phyloP scores from a whole-genome alignment of 495 filamentous ascomycete species.

The Endocarpon pusillum region DNA sequence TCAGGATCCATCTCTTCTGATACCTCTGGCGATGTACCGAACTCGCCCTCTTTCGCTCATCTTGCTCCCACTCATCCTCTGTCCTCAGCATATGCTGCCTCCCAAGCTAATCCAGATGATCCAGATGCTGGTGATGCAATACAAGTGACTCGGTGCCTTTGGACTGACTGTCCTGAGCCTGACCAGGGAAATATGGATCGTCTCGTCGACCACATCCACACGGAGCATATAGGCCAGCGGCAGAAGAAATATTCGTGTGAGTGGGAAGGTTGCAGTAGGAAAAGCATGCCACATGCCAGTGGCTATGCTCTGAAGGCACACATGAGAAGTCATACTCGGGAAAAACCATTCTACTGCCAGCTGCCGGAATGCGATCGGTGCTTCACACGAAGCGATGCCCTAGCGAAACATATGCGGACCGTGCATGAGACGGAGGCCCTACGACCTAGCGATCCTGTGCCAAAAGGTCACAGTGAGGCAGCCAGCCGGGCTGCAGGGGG shows the following conservation, averaged over 20 bases:
- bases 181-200: slow-evolving; percentile 87
- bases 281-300: slow-evolving; percentile 80
- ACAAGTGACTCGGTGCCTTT: slow-evolving; percentile 76
- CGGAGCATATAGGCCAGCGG: slow-evolving; percentile 73
- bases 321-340: slow-evolving; percentile 92
- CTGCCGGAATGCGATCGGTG: slow-evolving; percentile 97
- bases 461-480: slow-evolving; percentile 61
- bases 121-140: slow-evolving; percentile 61
- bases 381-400: slow-evolving; percentile 90
- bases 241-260: slow-evolving; percentile 84
- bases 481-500: too few species aligned
- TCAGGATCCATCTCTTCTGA: slow-evolving; percentile 63
- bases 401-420: slow-evolving; percentile 96
- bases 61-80: slow-evolving; percentile 2
- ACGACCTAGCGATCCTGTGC: slow-evolving; percentile 71
- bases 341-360: slow-evolving; percentile 95
- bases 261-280: slow-evolving; percentile 76
- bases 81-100: slow-evolving; percentile 24
- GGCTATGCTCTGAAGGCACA: slow-evolving; percentile 92
- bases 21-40: slow-evolving; percentile 60
- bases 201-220: slow-evolving; percentile 83
- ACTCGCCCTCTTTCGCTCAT: slow-evolving; percentile 19
- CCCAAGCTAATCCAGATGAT: slow-evolving; percentile 48
- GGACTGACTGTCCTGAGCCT: slow-evolving; percentile 69
- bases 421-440: slow-evolving; percentile 94